A percentile compares a stretch with the other conserved stretches of the same genome.
Evolutionary conservation across 495 filamentous ascomycete species (phyloP).

Genomic region (Pseudomonodictys pantanalensis): DNA sequence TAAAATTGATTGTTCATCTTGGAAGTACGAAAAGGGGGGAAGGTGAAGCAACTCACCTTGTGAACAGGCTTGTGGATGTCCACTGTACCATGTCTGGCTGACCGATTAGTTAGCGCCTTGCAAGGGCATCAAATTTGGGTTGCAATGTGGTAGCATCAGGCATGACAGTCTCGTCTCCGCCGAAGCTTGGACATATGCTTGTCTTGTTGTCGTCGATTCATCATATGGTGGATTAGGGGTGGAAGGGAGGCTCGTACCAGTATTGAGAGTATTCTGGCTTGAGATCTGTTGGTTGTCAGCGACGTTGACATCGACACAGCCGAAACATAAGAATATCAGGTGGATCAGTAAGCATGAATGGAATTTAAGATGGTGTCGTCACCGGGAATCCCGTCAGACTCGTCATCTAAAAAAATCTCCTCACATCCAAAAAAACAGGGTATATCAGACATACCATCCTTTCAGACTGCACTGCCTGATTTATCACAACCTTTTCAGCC

Average conservation of each 20-base stretch:
- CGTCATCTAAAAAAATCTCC: constrained; percentile 80
- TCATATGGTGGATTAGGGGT: constrained; percentile 46
- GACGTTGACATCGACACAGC: background rate
- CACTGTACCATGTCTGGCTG: background rate
- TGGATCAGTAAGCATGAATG: constrained; percentile 75
- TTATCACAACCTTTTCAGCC: background rate
- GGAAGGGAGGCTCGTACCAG: background rate
- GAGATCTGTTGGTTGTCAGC: too few relatives aligned
- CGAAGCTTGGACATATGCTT: constrained; percentile 84
- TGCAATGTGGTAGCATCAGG: constrained; percentile 16
- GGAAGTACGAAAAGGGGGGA: background rate
- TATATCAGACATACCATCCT: background rate
- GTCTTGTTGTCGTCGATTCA: constrained; percentile 65
- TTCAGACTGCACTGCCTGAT: background rate
- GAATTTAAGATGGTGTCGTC: constrained; percentile 67
- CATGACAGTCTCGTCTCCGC: constrained; percentile 60
- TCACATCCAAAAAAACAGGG: constrained; percentile 46
- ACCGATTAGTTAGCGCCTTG: constrained; percentile 19
- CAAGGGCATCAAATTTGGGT: background rate
- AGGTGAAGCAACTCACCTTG: background rate
- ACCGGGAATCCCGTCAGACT: constrained; percentile 81
- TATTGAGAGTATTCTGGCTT: too few relatives aligned
- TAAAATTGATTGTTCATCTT: constrained; percentile 71
- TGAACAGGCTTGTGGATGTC: background rate
- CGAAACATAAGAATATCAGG: constrained; percentile 1